These are phyloP conservation scores for Colletotrichum sp. DNA, from an alignment of 2,329 filamentous ascomycete species.

Conservation along the genomic window DNA sequence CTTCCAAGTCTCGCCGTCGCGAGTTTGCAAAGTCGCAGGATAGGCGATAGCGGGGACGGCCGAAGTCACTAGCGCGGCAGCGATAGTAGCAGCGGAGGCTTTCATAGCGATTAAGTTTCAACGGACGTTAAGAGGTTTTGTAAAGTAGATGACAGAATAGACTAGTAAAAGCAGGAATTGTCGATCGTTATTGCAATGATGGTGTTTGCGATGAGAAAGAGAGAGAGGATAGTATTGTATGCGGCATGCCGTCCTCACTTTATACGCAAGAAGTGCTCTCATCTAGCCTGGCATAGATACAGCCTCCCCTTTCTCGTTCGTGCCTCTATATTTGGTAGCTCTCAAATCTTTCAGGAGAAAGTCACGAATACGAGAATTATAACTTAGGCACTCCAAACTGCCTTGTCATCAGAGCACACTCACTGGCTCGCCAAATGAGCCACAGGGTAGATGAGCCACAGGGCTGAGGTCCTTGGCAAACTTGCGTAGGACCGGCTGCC, in stretches of 20 bases:
- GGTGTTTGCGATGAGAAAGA: not conserved
- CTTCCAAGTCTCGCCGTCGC: not conserved
- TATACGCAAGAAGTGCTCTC: not conserved
- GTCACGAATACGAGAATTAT: too few relatives aligned
- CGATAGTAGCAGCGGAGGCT: not conserved
- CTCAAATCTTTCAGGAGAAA: too few relatives aligned
- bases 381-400: too few relatives aligned
- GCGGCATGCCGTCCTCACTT: not conserved
- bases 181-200: not conserved
- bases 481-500: not conserved
- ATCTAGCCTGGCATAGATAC: too few relatives aligned
- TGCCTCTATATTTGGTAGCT: too few relatives aligned
- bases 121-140: too few relatives aligned
- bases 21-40: not conserved
- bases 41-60: not conserved
- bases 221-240: not conserved
- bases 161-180: too few relatives aligned
- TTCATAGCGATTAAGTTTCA: not conserved
- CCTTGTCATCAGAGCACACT: too few relatives aligned
- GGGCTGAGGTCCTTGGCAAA: not conserved
- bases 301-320: too few relatives aligned
- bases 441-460: not conserved
- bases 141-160: too few relatives aligned
- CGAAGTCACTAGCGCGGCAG: not conserved
- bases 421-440: not conserved